These are phyloP conservation scores for Marasmius tenuissimus DNA, from an alignment of 1,284 basidiomycete species.

Conservation along the genomic window DNA sequence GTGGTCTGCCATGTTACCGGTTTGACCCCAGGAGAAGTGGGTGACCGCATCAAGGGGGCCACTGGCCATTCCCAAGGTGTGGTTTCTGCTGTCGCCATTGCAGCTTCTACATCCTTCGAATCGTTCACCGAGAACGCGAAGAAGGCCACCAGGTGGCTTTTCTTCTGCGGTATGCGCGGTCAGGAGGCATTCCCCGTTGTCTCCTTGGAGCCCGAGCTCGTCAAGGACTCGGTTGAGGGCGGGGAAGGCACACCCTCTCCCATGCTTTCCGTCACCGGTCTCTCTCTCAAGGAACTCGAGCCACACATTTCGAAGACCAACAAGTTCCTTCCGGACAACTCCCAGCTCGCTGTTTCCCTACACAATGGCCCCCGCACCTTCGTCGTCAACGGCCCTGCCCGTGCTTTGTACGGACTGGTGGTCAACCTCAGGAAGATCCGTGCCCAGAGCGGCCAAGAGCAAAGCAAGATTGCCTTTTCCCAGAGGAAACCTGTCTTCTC, in stretches of 20 bases:
- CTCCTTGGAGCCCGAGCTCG: constrained; percentile 85
- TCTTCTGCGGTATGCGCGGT: constrained; percentile 91
- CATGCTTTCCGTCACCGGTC: constrained; percentile 90
- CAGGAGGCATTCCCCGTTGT: constrained; percentile 96
- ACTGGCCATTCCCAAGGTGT: constrained; percentile 98
- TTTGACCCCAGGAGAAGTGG: constrained; percentile 80
- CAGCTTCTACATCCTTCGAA: constrained; percentile 78
- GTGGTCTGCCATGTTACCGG: constrained; percentile 75
- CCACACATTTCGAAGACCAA: constrained; percentile 89
- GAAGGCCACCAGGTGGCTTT: constrained; percentile 90
- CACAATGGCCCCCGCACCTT: constrained; percentile 91
- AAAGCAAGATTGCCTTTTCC: constrained; percentile 91
- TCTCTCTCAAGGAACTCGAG: constrained; percentile 78
- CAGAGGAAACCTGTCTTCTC: constrained; percentile 95
- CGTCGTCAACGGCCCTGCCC: constrained; percentile 92
- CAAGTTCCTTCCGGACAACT: constrained; percentile 77
- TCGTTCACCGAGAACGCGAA: constrained; percentile 74
- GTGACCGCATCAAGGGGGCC: constrained; percentile 76
- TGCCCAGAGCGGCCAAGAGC: constrained; percentile 86
- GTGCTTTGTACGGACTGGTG: constrained; percentile 92
- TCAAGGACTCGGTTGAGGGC: constrained; percentile 86
- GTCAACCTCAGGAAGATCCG: constrained; percentile 88
- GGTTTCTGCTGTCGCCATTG: constrained; percentile 87
- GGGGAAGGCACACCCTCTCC: constrained; percentile 93
- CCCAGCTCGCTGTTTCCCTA: constrained; percentile 83